Base-by-base conservation (phyloP, 23 red algal genomes). In the Gracilariopsis chorda region DNA sequence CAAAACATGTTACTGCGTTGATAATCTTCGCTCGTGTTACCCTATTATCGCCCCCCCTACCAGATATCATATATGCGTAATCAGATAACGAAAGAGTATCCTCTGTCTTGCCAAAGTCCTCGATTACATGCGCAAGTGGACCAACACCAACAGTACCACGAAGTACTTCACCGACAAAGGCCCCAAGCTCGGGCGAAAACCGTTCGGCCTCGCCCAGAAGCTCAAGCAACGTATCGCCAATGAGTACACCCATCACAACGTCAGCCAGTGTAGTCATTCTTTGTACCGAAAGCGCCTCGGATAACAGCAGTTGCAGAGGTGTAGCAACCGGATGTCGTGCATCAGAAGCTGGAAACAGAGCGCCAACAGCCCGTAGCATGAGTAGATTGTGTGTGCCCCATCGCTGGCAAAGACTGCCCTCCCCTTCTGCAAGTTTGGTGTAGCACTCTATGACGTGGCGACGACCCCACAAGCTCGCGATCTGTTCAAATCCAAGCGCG, bases 311-410 rank as follows among this genome's bases (percentile, higher is more conserved):
- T 11, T 61, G 55, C 25, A 86, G 68, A 7, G 90, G 79, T 4
- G 78, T 85, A 17, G 44, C 56, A 28, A 93, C 71, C 5, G 79
- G 48, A 52, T 93, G 90, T 40, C 90, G 61, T n/a, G 82, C 61
- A 93, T 93, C 90, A 40, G 90, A 93, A 10, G 70, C 49, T 59
- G 90, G 90, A 30, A 93, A 93, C 10, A 93, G 70, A 3, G 43
- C 62, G n/a, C 77, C 80, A 0, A 93, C 78, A 36, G 39, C 29
- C 19, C 80, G 90, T 9, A 93, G 48, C 40, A 84, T 23, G 11
- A 93, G 0, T 8, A 93, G 37, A 43, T 65, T 30, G 13, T 46
- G 41, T n/a, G 39, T 25, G 25, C 63, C 70, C 80, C 90, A 78
- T 28, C 72, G 23, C 28, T 74, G 23, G 48, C 51, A 71, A 17